Evolutionary conservation across 2,329 filamentous ascomycete genomes (phyloP).

Genomic region (Neofusicoccum umdonicola): DNA sequence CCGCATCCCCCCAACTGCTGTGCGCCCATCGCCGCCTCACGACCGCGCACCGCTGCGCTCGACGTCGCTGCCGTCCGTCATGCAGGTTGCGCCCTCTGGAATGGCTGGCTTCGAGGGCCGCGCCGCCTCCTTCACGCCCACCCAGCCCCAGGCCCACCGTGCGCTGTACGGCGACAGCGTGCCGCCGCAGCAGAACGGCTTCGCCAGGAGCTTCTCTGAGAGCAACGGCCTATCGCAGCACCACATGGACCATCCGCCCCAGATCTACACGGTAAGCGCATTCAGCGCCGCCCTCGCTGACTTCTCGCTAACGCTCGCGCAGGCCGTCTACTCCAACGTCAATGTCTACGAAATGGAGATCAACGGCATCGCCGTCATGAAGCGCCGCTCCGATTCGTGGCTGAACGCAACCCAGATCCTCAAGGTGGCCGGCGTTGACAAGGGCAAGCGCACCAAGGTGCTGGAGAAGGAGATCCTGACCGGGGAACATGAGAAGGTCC

Average conservation of each 20-base stretch:
- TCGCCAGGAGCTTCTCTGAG: slow-evolving; percentile 40
- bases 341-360: slow-evolving; percentile 99
- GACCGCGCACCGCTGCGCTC: slow-evolving; percentile 3
- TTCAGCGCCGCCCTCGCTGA: not conserved
- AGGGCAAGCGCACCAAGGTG: slow-evolving; percentile 96
- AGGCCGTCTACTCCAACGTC: slow-evolving; percentile 91
- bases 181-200: slow-evolving; percentile 33
- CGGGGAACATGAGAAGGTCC: slow-evolving; percentile 96
- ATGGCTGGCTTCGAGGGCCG: slow-evolving; percentile 19
- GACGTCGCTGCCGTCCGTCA: not conserved
- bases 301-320: slow-evolving; percentile 13
- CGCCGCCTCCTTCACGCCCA: slow-evolving; percentile 22
- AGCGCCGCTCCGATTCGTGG: slow-evolving; percentile 90
- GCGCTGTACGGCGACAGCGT: slow-evolving; percentile 32
- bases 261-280: slow-evolving; percentile 50
- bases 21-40: slow-evolving; percentile 9
- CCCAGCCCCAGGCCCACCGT: slow-evolving; percentile 28
- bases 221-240: slow-evolving; percentile 32
- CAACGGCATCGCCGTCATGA: slow-evolving; percentile 90
- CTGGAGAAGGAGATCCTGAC: slow-evolving; percentile 96
- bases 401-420: slow-evolving; percentile 97
- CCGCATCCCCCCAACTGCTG: slow-evolving; percentile 34
- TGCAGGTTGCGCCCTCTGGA: slow-evolving; percentile 18
- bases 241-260: slow-evolving; percentile 43
- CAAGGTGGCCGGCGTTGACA: slow-evolving; percentile 95